These are phyloP conservation scores for Citeromyces hawaiiensis DNA, from an alignment of 1,139 yeast genomes.

Conservation along the genomic window DNA sequence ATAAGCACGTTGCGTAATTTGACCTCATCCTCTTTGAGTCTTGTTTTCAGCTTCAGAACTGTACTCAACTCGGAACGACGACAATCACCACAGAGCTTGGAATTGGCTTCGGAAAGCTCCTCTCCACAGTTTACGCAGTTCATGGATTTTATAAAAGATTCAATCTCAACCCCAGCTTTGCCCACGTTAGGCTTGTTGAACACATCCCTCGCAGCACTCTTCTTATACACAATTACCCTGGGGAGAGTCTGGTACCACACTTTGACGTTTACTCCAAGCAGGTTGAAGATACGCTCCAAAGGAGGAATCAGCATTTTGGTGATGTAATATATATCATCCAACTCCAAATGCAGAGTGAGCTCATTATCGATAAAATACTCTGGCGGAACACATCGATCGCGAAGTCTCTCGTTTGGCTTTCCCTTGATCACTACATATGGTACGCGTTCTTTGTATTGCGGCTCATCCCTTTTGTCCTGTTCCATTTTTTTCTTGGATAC, in stretches of 20 bases:
- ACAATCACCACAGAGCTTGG: constrained; percentile 22
- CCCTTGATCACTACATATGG: constrained; percentile 77
- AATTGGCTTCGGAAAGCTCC: neutral
- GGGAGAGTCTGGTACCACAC: constrained; percentile 77
- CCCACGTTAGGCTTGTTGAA: neutral
- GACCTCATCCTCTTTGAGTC: constrained; percentile 10
- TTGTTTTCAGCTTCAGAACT: constrained; percentile 17
- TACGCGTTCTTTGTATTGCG: constrained; percentile 81
- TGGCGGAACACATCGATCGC: constrained; percentile 75
- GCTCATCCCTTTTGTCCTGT: constrained; percentile 61
- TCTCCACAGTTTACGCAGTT: constrained; percentile 3
- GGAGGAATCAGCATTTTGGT: constrained; percentile 81
- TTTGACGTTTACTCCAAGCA: constrained; percentile 69
- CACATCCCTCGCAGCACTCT: neutral
- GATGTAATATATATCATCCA: constrained; percentile 81
- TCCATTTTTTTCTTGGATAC: constrained; percentile 51
- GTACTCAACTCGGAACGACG: constrained; percentile 16
- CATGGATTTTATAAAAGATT: neutral
- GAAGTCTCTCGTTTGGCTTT: constrained; percentile 44
- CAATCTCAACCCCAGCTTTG: neutral
- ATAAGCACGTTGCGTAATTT: constrained; percentile 7
- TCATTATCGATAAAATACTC: constrained; percentile 43
- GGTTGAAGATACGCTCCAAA: constrained; percentile 65
- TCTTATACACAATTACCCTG: neutral
- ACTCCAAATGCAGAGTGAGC: constrained; percentile 20